Evolutionary conservation across 2,329 filamentous ascomycete genomes (phyloP), one percentile per base, ranked within the genome.

Genomic region (Aspergillus felis): DNA sequence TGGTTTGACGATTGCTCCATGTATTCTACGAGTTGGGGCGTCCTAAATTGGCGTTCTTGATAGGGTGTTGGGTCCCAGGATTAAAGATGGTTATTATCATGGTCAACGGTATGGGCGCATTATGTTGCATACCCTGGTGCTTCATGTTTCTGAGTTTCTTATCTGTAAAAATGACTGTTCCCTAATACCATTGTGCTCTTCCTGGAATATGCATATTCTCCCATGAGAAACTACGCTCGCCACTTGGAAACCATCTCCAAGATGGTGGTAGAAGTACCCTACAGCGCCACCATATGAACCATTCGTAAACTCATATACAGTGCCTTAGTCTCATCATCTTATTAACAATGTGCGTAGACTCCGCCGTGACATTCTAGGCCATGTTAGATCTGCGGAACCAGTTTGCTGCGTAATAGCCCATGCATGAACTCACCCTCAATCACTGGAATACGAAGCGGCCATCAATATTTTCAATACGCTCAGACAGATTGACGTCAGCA

Each of bases 401-500:
- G 24, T 25, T 24, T 47, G 44, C 44, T 12, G 14, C 5, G 8
- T 9, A 20, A 20, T 6, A 17, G n/a, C 10, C 10, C 22, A 22
- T 35, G 12, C 9, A 51, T 20, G 22, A 2, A 22, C 25, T 29
- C 28, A 35, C 48, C n/a, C 29, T 29, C 51, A 29, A 53, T 53
- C 38, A 44, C 7, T 56, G 35, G 35, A 47, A 56, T 12, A 38
- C 38, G 20, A 57, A 55, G 4, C 24, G 12, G 10, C 56, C 56
- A 28, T 57, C 22, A 9, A 29, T 17, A 24, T 57, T 57, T 12
- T 27, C 24, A 53, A 66, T 47, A 10, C 58, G 59, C 56, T 66
- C 64, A 4, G 54, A 25, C 24, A 66, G 54, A 41, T 66, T 66
- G 8, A 66, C 53, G 35, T 66, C 56, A 1, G 57, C 55, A 1